Evolutionary conservation across 148 eudicot species (phyloP).

Genomic region (Fagopyrum esculentum): DNA sequence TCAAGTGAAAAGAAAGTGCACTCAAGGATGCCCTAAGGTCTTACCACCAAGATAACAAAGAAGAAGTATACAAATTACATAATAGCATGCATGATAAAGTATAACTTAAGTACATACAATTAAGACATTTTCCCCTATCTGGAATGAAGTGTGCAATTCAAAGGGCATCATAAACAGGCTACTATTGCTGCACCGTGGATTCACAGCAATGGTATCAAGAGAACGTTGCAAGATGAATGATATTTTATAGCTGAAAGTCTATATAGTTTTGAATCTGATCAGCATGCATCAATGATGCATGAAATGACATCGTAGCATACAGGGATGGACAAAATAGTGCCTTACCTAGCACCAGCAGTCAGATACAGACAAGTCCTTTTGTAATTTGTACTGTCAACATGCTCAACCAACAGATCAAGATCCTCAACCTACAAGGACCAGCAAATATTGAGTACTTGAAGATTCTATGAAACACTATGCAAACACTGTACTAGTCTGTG

Average conservation of each 20-base stretch:
- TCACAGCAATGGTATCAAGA: neutral
- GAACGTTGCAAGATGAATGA: neutral
- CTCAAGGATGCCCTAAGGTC: neutral
- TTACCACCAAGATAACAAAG: neutral
- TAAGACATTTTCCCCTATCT: neutral
- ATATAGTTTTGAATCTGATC: neutral
- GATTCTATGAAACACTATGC: neutral
- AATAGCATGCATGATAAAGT: neutral
- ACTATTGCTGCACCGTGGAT: neutral
- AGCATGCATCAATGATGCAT: neutral
- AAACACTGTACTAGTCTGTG: neutral
- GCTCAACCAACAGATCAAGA: conserved; percentile 61
- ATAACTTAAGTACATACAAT: neutral
- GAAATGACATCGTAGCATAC: neutral
- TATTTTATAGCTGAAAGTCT: neutral
- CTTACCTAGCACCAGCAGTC: conserved; percentile 71
- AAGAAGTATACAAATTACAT: neutral
- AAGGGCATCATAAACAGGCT: neutral
- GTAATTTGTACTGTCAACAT: conserved; percentile 60
- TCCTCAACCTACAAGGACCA: conserved; percentile 42
- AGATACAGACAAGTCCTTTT: conserved; percentile 74
- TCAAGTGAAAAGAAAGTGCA: neutral
- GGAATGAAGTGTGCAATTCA: neutral
- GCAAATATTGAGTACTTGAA: neutral
- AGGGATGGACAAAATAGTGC: neutral